These are phyloP conservation scores for Cucurbitaria berberidis DNA, from an alignment of 2,329 filamentous ascomycete genomes.

Conservation along the genomic window DNA sequence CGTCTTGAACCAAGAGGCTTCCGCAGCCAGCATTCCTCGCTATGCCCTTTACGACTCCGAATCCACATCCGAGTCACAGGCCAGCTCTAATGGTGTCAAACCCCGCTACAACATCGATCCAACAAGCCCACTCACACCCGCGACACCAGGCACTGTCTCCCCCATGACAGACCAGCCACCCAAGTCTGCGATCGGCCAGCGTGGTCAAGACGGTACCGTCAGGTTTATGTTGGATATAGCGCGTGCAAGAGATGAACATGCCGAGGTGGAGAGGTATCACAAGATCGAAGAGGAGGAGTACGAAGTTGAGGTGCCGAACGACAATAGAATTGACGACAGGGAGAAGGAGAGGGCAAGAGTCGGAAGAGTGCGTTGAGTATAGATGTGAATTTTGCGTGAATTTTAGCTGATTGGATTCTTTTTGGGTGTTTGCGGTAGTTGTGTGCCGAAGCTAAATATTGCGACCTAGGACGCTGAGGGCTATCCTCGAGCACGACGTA, in stretches of 20 bases:
- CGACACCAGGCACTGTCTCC: constrained; percentile 55
- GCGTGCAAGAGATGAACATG: constrained; percentile 73
- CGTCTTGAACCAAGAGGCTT: constrained; percentile 80
- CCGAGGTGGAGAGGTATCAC: constrained; percentile 71
- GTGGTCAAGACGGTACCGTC: constrained; percentile 73
- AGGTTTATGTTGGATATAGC: constrained; percentile 88
- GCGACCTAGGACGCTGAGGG: not conserved
- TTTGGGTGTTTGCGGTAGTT: not conserved
- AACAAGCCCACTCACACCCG: constrained; percentile 46
- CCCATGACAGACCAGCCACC: constrained; percentile 42
- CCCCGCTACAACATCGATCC: constrained; percentile 44
- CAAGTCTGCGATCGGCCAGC: constrained; percentile 43
- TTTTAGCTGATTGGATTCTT: constrained; percentile 1
- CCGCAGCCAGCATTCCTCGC: constrained; percentile 65
- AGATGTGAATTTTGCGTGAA: constrained; percentile 19
- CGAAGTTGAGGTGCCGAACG: constrained; percentile 68
- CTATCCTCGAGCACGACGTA: not conserved
- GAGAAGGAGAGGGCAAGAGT: constrained; percentile 26
- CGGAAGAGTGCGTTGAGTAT: constrained; percentile 40
- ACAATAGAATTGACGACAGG: constrained; percentile 20
- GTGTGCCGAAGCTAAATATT: not conserved
- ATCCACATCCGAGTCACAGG: constrained; percentile 25
- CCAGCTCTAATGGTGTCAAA: constrained; percentile 31
- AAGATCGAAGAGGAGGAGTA: constrained; percentile 77
- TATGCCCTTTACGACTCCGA: constrained; percentile 58